phyloP scores from a whole-genome alignment of 805 yeast species.

The Candida peoriensis region DNA sequence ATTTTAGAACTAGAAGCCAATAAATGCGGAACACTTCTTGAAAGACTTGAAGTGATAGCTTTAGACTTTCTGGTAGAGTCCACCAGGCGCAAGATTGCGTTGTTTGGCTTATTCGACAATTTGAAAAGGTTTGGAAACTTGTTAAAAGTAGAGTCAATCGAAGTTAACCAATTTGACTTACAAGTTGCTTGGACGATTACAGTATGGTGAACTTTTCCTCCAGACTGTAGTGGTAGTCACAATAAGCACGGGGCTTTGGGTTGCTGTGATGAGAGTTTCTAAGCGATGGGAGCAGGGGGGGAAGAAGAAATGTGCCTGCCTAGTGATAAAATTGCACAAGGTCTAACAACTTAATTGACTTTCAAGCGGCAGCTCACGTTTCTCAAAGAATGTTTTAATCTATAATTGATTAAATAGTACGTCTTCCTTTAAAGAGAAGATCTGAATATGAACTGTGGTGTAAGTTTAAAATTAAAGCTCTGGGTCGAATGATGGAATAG shows the following conservation, averaged over 20 bases:
- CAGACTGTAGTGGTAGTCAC: too few relatives aligned
- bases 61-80: constrained; percentile 20
- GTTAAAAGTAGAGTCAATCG: background rate
- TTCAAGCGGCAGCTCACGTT: constrained; percentile 53
- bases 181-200: too few relatives aligned
- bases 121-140: constrained; percentile 3
- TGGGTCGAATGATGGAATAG: too few relatives aligned
- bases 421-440: too few relatives aligned
- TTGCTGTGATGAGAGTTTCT: background rate
- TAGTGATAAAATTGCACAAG: constrained; percentile 11
- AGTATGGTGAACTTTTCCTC: too few relatives aligned
- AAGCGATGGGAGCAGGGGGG: background rate
- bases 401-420: background rate
- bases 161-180: too few relatives aligned
- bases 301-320: too few relatives aligned
- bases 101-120: constrained; percentile 16
- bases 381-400: background rate
- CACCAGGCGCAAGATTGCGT: constrained; percentile 20
- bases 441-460: too few relatives aligned
- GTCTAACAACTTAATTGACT: constrained; percentile 9
- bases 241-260: too few relatives aligned
- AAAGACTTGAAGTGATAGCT: constrained; percentile 2
- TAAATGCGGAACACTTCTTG: too few relatives aligned
- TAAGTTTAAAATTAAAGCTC: too few relatives aligned
- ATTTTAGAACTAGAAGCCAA: constrained; percentile 7